Base-by-base conservation (phyloP, 2,329 filamentous ascomycete genomes). In the Colletotrichum australisinense region DNA sequence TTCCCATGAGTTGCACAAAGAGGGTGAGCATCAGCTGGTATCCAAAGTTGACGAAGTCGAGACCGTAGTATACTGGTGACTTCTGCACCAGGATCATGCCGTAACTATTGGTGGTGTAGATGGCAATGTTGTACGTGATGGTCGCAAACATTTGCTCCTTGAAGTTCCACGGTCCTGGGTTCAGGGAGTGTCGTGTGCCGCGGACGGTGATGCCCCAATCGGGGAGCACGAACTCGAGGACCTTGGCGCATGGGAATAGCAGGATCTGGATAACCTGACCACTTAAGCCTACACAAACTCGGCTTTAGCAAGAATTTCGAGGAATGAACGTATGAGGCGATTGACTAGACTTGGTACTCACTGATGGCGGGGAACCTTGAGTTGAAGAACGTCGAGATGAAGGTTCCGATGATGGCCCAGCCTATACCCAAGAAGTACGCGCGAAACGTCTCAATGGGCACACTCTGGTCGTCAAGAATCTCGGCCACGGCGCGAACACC, bases 211-310 rank as follows among this genome's bases (percentile, higher is more conserved):
- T 71, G 4, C 84, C 83, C 80, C 84, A 86, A 64, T 85, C 83
- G 0, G 87, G 87, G 0, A 89, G 76, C 16, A 81, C 74, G 53
- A 76, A 82, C 14, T 85, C 86, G 42, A 87, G 79, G 8, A 83
- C 78, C 55, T 84, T 84, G 5, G 84, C 87, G 24, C 86, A 82
- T 0, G 87, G 88, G 22, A 81, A 87, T 0, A 87, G 80, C 4
- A 87, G 78, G 55, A 88, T 84, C 77, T 88, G 86, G 63, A 84
- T 83, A 6, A 85, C 83, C 9, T 80, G 78, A 7, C 81, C 79
- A 64, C 76, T 78, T 7, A 84, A 73, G 52, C 75, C 79, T 81
- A 22, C 60, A 7, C n/a, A n/a, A 7, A 19, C 28, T 52, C n/a
- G 30, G 26, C 26, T 30, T 65, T 24, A 65, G 12, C 7, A 9